phyloP scores from a whole-genome alignment of 2,329 filamentous ascomycete genomes.

The Pseudogymnoascus sp. region DNA sequence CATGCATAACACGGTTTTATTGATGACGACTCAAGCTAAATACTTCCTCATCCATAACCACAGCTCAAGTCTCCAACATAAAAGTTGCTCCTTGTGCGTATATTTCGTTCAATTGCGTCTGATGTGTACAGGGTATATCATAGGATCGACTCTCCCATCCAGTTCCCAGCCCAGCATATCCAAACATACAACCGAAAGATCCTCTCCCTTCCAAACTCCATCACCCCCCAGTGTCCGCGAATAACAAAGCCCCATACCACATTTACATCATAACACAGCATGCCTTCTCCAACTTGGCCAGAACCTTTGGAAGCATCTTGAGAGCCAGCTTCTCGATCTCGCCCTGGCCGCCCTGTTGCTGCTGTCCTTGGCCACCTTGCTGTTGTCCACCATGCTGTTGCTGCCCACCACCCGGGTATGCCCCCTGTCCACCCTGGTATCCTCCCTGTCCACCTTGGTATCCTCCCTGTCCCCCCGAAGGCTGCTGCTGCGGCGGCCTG shows the following conservation, averaged over 20 bases:
- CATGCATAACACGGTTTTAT: neutral
- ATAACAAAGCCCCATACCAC: neutral
- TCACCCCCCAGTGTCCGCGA: neutral
- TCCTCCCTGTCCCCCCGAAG: constrained; percentile 26
- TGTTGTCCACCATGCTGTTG: constrained; percentile 35
- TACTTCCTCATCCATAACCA: neutral
- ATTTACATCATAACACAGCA: constrained; percentile 11
- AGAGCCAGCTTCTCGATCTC: constrained; percentile 1
- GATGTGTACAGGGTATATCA: constrained; percentile 1
- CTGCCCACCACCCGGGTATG: constrained; percentile 24
- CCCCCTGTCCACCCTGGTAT: constrained; percentile 34
- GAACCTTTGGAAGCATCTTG: neutral
- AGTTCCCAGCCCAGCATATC: neutral
- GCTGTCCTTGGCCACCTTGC: constrained; percentile 36
- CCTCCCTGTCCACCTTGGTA: constrained; percentile 31
- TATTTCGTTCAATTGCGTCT: neutral
- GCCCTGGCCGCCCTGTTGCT: constrained; percentile 26
- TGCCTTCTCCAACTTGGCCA: constrained; percentile 10
- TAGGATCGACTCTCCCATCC: neutral
- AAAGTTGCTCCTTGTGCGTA: neutral
- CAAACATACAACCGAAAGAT: neutral
- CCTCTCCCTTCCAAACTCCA: neutral
- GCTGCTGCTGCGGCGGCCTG: constrained; percentile 37
- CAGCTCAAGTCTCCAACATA: neutral
- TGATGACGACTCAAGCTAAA: neutral